Evolutionary conservation across 1,284 basidiomycete species (phyloP).

Genomic region (Rhodotorula sp.): DNA sequence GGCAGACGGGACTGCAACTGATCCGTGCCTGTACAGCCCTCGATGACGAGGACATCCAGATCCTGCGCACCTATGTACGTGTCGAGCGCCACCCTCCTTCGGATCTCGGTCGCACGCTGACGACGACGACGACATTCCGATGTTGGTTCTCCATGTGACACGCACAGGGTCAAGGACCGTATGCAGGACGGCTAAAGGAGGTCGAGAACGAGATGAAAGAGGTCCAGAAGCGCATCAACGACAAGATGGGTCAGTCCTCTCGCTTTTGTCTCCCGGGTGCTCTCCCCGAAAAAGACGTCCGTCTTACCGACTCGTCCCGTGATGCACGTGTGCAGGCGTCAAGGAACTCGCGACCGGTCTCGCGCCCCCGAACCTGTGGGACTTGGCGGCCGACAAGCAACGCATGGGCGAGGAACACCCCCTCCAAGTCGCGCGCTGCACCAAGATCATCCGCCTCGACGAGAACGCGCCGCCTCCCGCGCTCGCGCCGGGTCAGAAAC

Average conservation of each 20-base stretch:
- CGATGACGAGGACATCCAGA: slow-evolving; percentile 98
- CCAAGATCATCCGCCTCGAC: slow-evolving; percentile 81
- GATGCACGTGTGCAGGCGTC: slow-evolving; percentile 56
- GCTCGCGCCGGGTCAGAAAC: slow-evolving; percentile 39
- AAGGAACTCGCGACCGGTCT: slow-evolving; percentile 99
- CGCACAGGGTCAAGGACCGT: slow-evolving; percentile 91
- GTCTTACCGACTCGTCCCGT: too few relatives aligned
- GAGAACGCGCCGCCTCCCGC: slow-evolving; percentile 24
- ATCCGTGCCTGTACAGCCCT: slow-evolving; percentile 60
- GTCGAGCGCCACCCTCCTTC: slow-evolving; percentile 31
- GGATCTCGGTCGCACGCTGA: slow-evolving; percentile 14
- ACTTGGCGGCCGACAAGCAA: slow-evolving; percentile 56
- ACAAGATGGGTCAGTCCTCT: slow-evolving; percentile 73
- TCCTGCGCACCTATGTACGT: slow-evolving; percentile 90
- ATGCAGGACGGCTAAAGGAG: slow-evolving; percentile 82
- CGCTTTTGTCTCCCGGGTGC: too few relatives aligned
- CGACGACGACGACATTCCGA: not conserved
- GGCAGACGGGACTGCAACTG: not conserved
- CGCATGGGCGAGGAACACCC: slow-evolving; percentile 92
- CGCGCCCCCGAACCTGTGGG: slow-evolving; percentile 80
- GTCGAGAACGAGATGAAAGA: slow-evolving; percentile 93
- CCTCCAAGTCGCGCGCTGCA: slow-evolving; percentile 95
- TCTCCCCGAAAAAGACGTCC: too few relatives aligned
- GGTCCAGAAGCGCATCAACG: slow-evolving; percentile 94
- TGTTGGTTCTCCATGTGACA: not conserved